Conservation (phyloP, 164 flowering plant genomes). For the Umbilicus rupestris region DNA sequence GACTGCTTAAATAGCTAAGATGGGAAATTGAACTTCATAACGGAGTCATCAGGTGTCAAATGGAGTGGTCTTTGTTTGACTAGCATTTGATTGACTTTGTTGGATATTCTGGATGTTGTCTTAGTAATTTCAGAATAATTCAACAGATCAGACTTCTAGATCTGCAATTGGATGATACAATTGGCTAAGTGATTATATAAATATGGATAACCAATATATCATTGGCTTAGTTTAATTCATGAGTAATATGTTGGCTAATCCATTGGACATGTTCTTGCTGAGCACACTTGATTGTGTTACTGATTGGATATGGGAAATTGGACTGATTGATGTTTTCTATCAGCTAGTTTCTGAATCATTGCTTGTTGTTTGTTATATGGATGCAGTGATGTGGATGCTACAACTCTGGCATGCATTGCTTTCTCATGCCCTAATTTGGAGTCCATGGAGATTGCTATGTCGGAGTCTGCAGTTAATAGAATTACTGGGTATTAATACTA, state of each 20-base stretch:
- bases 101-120: background rate
- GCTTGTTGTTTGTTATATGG: slow-evolving; percentile 3
- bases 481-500: slow-evolving; percentile 60
- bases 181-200: background rate
- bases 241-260: background rate
- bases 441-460: slow-evolving; percentile 52
- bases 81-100: background rate
- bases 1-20: background rate
- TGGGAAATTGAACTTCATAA: background rate
- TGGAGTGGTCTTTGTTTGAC: background rate
- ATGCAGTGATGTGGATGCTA: slow-evolving; percentile 86
- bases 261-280: background rate
- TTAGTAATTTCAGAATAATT: background rate
- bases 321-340: background rate
- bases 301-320: background rate
- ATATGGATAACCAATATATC: background rate
- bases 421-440: slow-evolving; percentile 89
- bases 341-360: background rate
- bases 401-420: slow-evolving; percentile 89
- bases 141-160: background rate
- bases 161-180: background rate
- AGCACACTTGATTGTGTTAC: background rate
- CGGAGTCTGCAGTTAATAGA: slow-evolving; percentile 50
- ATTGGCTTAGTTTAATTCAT: background rate
- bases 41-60: background rate